These are phyloP conservation scores for Colletotrichum sansevieriae DNA, from an alignment of 2,329 filamentous ascomycete species.

Conservation along the genomic window DNA sequence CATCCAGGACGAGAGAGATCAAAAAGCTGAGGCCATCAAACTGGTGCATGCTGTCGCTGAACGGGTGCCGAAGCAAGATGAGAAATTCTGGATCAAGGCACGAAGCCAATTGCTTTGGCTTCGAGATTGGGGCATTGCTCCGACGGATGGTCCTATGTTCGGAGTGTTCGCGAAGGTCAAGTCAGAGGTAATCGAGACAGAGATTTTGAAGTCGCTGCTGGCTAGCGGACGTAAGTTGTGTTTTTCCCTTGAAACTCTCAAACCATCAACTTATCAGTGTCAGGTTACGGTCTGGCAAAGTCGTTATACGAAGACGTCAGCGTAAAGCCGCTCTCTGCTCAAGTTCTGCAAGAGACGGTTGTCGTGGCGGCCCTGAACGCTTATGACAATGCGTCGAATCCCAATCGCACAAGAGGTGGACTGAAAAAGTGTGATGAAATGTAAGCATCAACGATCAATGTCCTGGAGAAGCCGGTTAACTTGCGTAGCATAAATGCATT, in stretches of 20 bases:
- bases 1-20: slow-evolving; percentile 73
- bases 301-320: slow-evolving; percentile 70
- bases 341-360: slow-evolving; percentile 70
- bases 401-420: slow-evolving; percentile 80
- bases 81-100: slow-evolving; percentile 72
- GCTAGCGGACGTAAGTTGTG: slow-evolving; percentile 67
- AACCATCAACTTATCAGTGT: slow-evolving; percentile 5
- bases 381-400: slow-evolving; percentile 87
- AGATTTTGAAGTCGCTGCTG: slow-evolving; percentile 77
- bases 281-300: slow-evolving; percentile 73
- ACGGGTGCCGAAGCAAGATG: slow-evolving; percentile 69
- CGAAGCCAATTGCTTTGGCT: slow-evolving; percentile 80
- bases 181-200: slow-evolving; percentile 73
- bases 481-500: slow-evolving; percentile 72
- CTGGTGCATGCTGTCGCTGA: slow-evolving; percentile 67
- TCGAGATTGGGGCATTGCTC: slow-evolving; percentile 73
- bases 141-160: slow-evolving; percentile 60
- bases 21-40: slow-evolving; percentile 69
- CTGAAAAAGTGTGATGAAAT: slow-evolving; percentile 84
- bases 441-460: slow-evolving; percentile 57
- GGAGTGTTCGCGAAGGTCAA: slow-evolving; percentile 74
- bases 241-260: neutral
- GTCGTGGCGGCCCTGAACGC: slow-evolving; percentile 74
- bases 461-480: slow-evolving; percentile 43
- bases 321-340: slow-evolving; percentile 61